Conservation (phyloP, 768 basidiomycete genomes). For the Rhodosporidiobolus sp. region DNA sequence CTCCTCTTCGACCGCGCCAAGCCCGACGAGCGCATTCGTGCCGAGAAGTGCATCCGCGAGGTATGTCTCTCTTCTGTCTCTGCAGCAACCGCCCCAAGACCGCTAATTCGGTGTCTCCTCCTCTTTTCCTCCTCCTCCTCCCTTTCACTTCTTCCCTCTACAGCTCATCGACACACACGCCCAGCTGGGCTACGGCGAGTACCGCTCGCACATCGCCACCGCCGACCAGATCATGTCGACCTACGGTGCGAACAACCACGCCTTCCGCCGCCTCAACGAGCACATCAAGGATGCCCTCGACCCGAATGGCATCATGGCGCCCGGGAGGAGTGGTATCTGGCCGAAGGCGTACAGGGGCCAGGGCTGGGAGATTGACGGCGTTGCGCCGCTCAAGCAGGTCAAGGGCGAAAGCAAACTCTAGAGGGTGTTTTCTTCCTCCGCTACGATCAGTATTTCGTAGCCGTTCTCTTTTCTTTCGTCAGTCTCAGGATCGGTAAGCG, state of each 20-base stretch:
- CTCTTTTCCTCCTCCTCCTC: not conserved
- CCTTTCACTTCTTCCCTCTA: not conserved
- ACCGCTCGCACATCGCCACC: constrained; percentile 33
- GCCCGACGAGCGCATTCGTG: constrained; percentile 16
- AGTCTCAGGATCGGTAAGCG: no score
- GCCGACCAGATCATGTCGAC: constrained; percentile 15
- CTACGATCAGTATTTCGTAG: no score
- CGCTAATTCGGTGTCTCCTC: no score
- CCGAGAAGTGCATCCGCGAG: constrained; percentile 24
- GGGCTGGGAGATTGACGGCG: constrained; percentile 18
- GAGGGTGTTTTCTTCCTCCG: not conserved
- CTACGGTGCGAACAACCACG: constrained; percentile 22
- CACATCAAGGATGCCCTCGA: constrained; percentile 42
- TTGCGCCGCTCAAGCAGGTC: constrained; percentile 6
- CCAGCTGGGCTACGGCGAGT: constrained; percentile 16
- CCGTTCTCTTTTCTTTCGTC: no score
- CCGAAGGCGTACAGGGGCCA: constrained; percentile 13
- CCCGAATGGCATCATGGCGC: constrained; percentile 39
- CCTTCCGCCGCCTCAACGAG: constrained; percentile 30
- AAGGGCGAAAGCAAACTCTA: constrained; percentile 5
- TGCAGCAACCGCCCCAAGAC: no score
- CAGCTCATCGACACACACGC: not conserved
- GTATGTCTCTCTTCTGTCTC: no score
- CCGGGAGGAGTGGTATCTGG: constrained; percentile 30
- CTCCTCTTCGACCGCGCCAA: constrained; percentile 25